Conservation (phyloP, 495 filamentous ascomycete species). For the Beverwykella pulmonaria region DNA sequence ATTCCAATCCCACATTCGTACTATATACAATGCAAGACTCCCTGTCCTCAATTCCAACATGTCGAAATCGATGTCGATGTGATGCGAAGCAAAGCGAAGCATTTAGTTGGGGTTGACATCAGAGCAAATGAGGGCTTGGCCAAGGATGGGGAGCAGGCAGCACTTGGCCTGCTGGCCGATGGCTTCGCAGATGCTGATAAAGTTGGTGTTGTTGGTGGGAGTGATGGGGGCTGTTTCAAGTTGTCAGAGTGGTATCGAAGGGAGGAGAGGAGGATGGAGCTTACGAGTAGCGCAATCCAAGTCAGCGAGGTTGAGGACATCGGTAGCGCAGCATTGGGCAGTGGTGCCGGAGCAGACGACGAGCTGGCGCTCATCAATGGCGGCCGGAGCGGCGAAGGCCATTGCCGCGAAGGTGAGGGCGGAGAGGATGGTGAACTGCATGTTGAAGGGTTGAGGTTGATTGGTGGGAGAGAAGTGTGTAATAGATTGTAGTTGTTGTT, state of each 20-base stretch:
- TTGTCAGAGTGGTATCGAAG: constrained; percentile 3
- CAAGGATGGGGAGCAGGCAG: constrained; percentile 43
- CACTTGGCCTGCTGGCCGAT: constrained; percentile 49
- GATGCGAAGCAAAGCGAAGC: too few relatives aligned
- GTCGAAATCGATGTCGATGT: too few relatives aligned
- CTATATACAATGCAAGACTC: constrained; percentile 1
- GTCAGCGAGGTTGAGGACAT: constrained; percentile 53
- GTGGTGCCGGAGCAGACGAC: constrained; percentile 33
- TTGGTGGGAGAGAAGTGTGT: constrained; percentile 12
- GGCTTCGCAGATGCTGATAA: constrained; percentile 42
- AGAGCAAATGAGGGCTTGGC: constrained; percentile 38
- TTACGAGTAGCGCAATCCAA: constrained; percentile 52
- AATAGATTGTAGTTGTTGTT: constrained; percentile 11
- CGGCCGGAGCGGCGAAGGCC: constrained; percentile 42
- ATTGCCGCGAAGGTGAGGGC: constrained; percentile 44
- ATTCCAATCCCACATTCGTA: not conserved
- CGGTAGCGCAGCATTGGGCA: constrained; percentile 52
- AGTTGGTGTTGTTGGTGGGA: constrained; percentile 36
- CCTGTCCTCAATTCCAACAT: too few relatives aligned
- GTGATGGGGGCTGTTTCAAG: constrained; percentile 17
- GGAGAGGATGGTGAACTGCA: constrained; percentile 52
- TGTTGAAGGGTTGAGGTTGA: constrained; percentile 40
- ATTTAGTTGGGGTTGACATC: constrained; percentile 30
- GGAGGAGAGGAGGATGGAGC: constrained; percentile 19
- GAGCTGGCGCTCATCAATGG: constrained; percentile 34